A percentile compares a stretch with the other conserved stretches of the same genome.
These are phyloP conservation scores for Setaria italica DNA, from an alignment of 202 grass and related monocot genomes.

Conservation along the genomic window DNA sequence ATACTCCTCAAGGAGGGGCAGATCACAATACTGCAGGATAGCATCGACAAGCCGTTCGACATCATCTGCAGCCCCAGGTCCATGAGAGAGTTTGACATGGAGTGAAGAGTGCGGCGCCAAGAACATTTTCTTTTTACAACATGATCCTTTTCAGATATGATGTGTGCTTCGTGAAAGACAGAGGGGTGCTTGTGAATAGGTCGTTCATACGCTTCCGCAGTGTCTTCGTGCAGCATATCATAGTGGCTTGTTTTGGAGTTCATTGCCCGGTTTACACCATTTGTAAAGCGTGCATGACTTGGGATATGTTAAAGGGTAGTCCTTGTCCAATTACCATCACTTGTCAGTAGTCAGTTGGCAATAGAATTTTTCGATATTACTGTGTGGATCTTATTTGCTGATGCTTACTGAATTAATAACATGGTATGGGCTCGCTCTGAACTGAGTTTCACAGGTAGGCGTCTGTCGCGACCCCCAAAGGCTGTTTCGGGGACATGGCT, in stretches of 20 bases:
- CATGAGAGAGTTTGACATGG: constrained; percentile 60
- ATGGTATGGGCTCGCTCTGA: background rate
- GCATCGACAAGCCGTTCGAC: constrained; percentile 56
- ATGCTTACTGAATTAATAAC: background rate
- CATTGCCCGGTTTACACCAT: constrained; percentile 18
- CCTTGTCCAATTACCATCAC: background rate
- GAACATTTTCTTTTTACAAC: background rate
- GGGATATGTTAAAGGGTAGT: background rate
- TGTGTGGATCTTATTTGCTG: background rate
- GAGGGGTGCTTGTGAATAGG: constrained; percentile 40
- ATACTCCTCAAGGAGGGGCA: constrained; percentile 78
- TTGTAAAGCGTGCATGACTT: constrained; percentile 29
- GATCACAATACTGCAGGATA: constrained; percentile 60
- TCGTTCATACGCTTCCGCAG: constrained; percentile 38
- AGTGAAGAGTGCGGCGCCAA: constrained; percentile 35
- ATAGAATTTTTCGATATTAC: background rate
- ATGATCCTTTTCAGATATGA: background rate
- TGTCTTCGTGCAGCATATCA: constrained; percentile 1
- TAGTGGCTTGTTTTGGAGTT: background rate
- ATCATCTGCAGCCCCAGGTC: constrained; percentile 53
- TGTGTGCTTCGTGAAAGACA: background rate
- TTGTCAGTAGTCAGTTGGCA: background rate
- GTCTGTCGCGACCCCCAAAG: too few species aligned
- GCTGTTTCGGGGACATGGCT: background rate
- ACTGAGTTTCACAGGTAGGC: too few species aligned